Percentiles rank a stretch among this genome's conserved stretches.
Conservation (phyloP, 306 rosid genomes). For the Coriaria nepalensis region DNA sequence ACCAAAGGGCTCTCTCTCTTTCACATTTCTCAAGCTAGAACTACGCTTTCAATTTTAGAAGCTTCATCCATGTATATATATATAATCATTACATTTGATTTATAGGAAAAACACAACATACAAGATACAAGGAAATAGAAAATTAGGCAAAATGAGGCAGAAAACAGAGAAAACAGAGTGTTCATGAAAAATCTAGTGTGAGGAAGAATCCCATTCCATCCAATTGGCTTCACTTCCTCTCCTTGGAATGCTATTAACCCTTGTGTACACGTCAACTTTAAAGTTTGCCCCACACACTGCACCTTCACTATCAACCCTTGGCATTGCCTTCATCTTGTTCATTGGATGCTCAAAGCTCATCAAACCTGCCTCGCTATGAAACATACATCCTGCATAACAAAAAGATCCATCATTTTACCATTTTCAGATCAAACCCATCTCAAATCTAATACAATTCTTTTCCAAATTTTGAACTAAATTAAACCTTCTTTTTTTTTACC, state of each 20-base stretch:
- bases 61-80: too few species aligned
- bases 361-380: slow-evolving; percentile 83
- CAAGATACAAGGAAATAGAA: too few species aligned
- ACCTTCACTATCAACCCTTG: slow-evolving; percentile 85
- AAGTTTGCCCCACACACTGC: slow-evolving; percentile 88
- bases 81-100: too few species aligned
- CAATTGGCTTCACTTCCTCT: slow-evolving; percentile 75
- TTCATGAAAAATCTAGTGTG: slow-evolving; percentile 5
- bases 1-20: too few species aligned
- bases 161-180: too few species aligned
- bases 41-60: too few species aligned
- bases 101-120: too few species aligned
- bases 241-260: slow-evolving; percentile 83
- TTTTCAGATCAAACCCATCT: background rate
- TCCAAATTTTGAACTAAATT: too few species aligned
- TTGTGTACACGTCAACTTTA: slow-evolving; percentile 62
- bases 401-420: too few species aligned
- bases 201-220: slow-evolving; percentile 52
- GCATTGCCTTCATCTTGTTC: slow-evolving; percentile 92
- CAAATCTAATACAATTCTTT: background rate
- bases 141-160: too few species aligned
- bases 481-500: slow-evolving; percentile 24
- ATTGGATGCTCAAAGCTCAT: slow-evolving; percentile 98
- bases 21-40: too few species aligned
- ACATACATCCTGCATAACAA: slow-evolving; percentile 58